Percentiles rank a stretch among this genome's conserved stretches.
Conservation (phyloP, 2,329 filamentous ascomycete species). For the Alternaria sp. region DNA sequence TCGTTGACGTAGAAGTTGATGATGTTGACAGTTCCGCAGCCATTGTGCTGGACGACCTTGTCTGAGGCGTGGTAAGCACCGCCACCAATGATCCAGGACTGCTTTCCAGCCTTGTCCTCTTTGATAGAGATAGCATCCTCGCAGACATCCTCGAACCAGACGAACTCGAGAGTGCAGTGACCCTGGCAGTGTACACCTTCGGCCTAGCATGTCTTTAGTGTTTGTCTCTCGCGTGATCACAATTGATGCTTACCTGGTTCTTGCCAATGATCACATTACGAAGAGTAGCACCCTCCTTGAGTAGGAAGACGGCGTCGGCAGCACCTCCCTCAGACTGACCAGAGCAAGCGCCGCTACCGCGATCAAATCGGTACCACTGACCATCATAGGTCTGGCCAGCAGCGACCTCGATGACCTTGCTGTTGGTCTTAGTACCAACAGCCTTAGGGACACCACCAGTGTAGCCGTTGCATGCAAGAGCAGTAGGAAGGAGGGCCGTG, state of each 20-base stretch:
- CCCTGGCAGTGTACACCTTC: slow-evolving; percentile 62
- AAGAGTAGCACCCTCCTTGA: slow-evolving; percentile 59
- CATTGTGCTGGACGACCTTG: slow-evolving; percentile 54
- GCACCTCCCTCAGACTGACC: slow-evolving; percentile 31
- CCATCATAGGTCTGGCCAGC: slow-evolving; percentile 37
- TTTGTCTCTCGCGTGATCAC: no score
- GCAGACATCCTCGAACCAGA: slow-evolving; percentile 52
- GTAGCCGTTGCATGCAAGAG: slow-evolving; percentile 37
- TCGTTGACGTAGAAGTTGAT: slow-evolving; percentile 46
- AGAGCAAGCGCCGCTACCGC: slow-evolving; percentile 35
- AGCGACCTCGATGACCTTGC: slow-evolving; percentile 34
- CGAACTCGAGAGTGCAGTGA: slow-evolving; percentile 55
- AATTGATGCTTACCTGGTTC: slow-evolving; percentile 42
- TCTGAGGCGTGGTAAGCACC: slow-evolving; percentile 49
- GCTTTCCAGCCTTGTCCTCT: slow-evolving; percentile 37
- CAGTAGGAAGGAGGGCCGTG: slow-evolving; percentile 29
- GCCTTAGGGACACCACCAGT: slow-evolving; percentile 35
- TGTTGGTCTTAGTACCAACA: slow-evolving; percentile 37
- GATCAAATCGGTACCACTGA: slow-evolving; percentile 36
- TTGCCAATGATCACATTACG: slow-evolving; percentile 63
- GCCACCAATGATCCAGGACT: slow-evolving; percentile 52
- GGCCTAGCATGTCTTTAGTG: slow-evolving; percentile 26
- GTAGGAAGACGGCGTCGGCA: slow-evolving; percentile 53
- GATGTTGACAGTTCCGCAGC: slow-evolving; percentile 50
- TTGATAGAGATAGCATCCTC: slow-evolving; percentile 49